phyloP scores from a whole-genome alignment of 2,329 filamentous ascomycete genomes.

The Ambrosiella cleistominuta region DNA sequence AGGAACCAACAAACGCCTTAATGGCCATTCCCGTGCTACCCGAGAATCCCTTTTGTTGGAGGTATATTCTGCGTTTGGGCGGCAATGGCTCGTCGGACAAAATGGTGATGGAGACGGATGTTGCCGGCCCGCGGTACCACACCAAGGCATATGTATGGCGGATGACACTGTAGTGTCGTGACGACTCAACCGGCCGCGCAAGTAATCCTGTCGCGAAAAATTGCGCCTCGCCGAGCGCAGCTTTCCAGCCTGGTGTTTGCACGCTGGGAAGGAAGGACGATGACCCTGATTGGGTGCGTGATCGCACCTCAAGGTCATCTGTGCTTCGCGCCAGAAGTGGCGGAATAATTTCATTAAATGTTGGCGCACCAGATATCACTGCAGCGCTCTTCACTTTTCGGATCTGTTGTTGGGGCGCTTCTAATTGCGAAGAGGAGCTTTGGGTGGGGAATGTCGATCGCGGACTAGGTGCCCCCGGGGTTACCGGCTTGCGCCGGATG shows the following conservation, averaged over 20 bases:
- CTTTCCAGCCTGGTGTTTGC: slow-evolving; percentile 23
- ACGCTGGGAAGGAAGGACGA: neutral
- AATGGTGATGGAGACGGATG: slow-evolving; percentile 45
- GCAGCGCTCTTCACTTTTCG: slow-evolving; percentile 11
- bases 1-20: slow-evolving; percentile 43
- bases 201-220: slow-evolving; percentile 50
- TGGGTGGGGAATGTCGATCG: neutral
- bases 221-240: slow-evolving; percentile 37
- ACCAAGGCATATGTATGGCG: slow-evolving; percentile 47
- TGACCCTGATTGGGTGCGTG: neutral
- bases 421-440: too few species aligned
- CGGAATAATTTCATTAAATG: neutral
- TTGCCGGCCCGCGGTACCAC: slow-evolving; percentile 48
- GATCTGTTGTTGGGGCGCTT: neutral
- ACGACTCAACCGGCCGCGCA: slow-evolving; percentile 44
- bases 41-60: slow-evolving; percentile 50
- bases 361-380: neutral
- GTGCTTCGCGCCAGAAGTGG: neutral
- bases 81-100: slow-evolving; percentile 43
- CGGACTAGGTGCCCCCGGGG: neutral
- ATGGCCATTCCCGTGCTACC: slow-evolving; percentile 51
- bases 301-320: neutral
- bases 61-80: slow-evolving; percentile 40
- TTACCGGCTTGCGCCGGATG: slow-evolving; percentile 6
- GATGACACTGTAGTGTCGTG: slow-evolving; percentile 46